Base-by-base conservation (phyloP, 768 basidiomycete genomes). In the Suillus hirtellus region DNA sequence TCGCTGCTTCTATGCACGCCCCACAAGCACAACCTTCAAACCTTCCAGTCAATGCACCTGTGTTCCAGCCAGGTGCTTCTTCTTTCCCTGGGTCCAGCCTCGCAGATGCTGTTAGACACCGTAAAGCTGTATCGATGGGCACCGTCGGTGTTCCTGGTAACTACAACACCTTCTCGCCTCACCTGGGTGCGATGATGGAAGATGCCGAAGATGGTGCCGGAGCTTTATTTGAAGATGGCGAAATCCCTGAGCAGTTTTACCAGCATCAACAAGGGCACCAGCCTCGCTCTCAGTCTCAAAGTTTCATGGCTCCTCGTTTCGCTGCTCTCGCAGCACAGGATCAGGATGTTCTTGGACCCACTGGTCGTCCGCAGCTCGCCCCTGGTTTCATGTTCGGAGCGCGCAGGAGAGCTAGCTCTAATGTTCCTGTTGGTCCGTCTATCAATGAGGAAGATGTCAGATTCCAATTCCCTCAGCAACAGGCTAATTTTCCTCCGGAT, bases 361-460 rank as follows among this genome's bases (percentile, higher is more conserved):
- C 89, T 35, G 89, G 92, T 52, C 88, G 94, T 65, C 94, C 93
- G 44, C 93, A 95, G 72, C 85, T 96, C 44, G 93, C 93, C 12
- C 94, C 94, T n/a, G 82, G 83, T 56, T 96, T 97, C 77, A 93
- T 89, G 82, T 97, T 96, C 74, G 95, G 94, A 56, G 86, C 87
- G 62, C 78, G 78, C 68, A 76, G 78, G 61, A 80, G 81, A 64
- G 79, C 86, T 34, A 86, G 84, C 71, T 76, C 80, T 42, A 74
- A 76, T 46, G 78, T 81, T 31, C 81, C 84, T 14, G 81, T 89
- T 77, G 89, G 86, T 4, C 89, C 90, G 35, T 80, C 90, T 42
- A 89, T 91, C 71, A 89, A 84, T 64, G 92, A 93, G 73, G 93
- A 93, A 65, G 93, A 93, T 69, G 76, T 82, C 58, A 86, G 85